Conservation (phyloP, 176 grass and related monocot genomes). For the Rhynchospora pubera region DNA sequence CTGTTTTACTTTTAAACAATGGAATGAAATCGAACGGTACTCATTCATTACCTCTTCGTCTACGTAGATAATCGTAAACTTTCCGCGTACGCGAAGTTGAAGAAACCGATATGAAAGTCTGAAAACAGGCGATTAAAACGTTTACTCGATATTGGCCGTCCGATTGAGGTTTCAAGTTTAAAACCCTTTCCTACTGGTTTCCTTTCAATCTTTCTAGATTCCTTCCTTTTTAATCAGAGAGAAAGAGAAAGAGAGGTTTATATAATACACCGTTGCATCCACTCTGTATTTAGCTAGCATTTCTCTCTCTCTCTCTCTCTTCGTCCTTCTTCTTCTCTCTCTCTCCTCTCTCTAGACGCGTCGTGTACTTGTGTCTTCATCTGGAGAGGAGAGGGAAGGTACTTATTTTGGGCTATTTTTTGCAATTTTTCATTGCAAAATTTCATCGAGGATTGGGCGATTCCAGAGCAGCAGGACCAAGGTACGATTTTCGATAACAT, state of each 20-base stretch:
- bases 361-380: neutral
- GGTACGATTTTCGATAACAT: neutral
- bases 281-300: slow-evolving; percentile 13
- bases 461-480: neutral
- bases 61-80: neutral
- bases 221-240: neutral
- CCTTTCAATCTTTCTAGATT: neutral
- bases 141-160: neutral
- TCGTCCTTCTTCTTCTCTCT: neutral
- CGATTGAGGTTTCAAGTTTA: neutral
- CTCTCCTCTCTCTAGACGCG: neutral
- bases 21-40: neutral
- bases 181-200: neutral
- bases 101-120: neutral
- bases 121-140: neutral
- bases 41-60: neutral
- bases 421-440: neutral
- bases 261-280: slow-evolving; percentile 20
- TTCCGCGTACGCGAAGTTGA: neutral
- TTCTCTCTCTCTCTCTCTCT: neutral
- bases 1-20: neutral
- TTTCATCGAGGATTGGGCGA: neutral
- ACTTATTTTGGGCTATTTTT: neutral
- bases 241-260: neutral
- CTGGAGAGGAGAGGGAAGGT: slow-evolving; percentile 1